A percentile compares a stretch with the other conserved stretches of the same genome.
Evolutionary conservation across 352 stramenopile species (phyloP).

Genomic region (Halophytophthora batemanensis): DNA sequence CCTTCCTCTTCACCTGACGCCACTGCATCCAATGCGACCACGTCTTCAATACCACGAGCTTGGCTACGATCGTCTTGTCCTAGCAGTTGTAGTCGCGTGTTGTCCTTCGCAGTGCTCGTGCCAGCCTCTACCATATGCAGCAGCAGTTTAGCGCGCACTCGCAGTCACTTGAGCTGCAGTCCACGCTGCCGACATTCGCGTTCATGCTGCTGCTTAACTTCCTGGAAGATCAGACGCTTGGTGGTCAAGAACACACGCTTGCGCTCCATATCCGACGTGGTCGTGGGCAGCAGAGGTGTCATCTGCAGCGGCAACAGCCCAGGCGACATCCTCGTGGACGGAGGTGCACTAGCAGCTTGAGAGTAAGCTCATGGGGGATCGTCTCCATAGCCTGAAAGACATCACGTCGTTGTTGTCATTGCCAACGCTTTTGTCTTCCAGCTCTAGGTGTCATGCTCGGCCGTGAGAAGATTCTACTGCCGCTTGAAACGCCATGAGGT

Average conservation of each 20-base stretch:
- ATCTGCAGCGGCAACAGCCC: neutral
- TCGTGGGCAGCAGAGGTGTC: neutral
- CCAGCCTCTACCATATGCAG: conserved; percentile 14
- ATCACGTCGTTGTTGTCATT: too few relatives aligned
- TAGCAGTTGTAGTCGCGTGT: conserved; percentile 8
- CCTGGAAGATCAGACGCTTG: conserved; percentile 26
- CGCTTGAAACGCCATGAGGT: too few relatives aligned
- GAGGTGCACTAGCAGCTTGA: too few relatives aligned
- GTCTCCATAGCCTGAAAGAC: too few relatives aligned
- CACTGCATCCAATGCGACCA: too few relatives aligned
- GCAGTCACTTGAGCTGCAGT: conserved; percentile 13
- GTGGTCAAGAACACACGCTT: conserved; percentile 19
- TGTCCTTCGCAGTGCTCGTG: conserved; percentile 5
- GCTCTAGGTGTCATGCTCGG: too few relatives aligned
- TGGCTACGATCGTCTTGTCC: neutral
- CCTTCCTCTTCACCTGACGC: too few relatives aligned
- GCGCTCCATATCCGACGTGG: conserved; percentile 9
- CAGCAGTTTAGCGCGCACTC: conserved; percentile 15
- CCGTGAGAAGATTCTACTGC: too few relatives aligned
- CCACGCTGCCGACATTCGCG: conserved; percentile 17
- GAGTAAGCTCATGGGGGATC: too few relatives aligned
- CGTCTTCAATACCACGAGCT: too few relatives aligned
- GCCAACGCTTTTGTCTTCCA: too few relatives aligned
- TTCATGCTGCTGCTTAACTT: conserved; percentile 13
- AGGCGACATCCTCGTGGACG: neutral